These are phyloP conservation scores for Mercurialis annua DNA, from an alignment of 345 rosid species.

Conservation along the genomic window DNA sequence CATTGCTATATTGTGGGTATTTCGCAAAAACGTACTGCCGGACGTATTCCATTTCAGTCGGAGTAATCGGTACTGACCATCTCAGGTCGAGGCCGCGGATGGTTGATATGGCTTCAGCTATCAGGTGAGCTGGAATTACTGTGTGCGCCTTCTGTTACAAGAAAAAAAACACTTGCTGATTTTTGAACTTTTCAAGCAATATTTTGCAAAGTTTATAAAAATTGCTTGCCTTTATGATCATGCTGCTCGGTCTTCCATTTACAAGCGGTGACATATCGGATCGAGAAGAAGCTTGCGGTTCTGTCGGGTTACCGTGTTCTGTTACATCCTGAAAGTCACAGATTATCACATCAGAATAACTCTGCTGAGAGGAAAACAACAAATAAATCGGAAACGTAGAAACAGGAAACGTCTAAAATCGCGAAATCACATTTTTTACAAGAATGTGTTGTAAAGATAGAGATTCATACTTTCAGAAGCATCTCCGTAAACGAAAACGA, in stretches of 20 bases:
- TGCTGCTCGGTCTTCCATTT: conserved; percentile 45
- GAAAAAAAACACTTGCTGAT: neutral
- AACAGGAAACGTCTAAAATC: too few relatives aligned
- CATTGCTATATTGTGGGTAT: conserved; percentile 59
- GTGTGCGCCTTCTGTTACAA: conserved; percentile 39
- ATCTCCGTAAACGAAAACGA: too few relatives aligned
- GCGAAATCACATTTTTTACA: too few relatives aligned
- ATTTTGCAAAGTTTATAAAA: neutral
- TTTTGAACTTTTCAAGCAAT: too few relatives aligned
- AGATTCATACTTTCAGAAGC: too few relatives aligned
- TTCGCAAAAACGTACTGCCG: conserved; percentile 62
- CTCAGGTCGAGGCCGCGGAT: conserved; percentile 55
- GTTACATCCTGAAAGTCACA: conserved; percentile 14
- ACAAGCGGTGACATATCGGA: conserved; percentile 23
- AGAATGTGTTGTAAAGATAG: too few relatives aligned
- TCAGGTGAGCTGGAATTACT: conserved; percentile 49
- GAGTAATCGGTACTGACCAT: conserved; percentile 74
- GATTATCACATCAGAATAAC: neutral
- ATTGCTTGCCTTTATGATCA: conserved; percentile 44
- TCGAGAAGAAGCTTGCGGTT: conserved; percentile 19
- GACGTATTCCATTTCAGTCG: conserved; percentile 56
- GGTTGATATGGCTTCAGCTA: conserved; percentile 61
- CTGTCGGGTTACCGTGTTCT: conserved; percentile 27
- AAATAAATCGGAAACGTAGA: too few relatives aligned
- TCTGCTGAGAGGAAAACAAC: neutral